Evolutionary conservation across 805 yeast species (phyloP), one percentile per base, ranked within the genome.

Genomic region (Wickerhamiella spandovensis): DNA sequence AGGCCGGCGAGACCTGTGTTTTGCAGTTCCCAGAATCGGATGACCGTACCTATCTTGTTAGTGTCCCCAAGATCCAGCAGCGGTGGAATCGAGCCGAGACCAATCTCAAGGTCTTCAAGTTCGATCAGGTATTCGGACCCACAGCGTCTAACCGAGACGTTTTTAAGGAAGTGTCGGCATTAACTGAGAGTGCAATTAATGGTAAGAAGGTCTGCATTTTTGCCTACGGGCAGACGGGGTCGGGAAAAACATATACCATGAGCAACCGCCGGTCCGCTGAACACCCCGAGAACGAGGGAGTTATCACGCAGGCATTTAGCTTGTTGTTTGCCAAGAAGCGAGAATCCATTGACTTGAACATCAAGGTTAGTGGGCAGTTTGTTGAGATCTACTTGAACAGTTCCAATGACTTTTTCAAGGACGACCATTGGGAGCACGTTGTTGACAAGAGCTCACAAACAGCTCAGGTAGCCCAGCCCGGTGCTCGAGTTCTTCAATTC

Each of bases 151-250:
- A 90, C 61, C 56, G 55, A 1, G 82, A 77, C 23, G 75, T 92
- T 0, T 92, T 88, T 65, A 82, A 78, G 28, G 98, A 90, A 60
- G 76, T 90, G 0, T 81, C 92, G 1, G 95, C 88, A 63, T 66
- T 90, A 21, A 79, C 90, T 1, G 95, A 87, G 63, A 86, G 76
- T 69, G 79, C 94, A 0, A 64, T 89, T 13, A 95, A 90, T 65
- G 98, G 98, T 0, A 80, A 73, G 60, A 87, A 87, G 58, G 95
- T 88, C 2, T 88, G 97, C 64, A 85, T 92, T 1, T 87, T 90
- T 69, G 95, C 97, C 0, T 90, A 92, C 64, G 98, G 98, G 1
- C 98, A 90, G 65, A 92, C 98, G 0, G 95, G 92, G 0, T 82
- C 97, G 0, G 98, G 98, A 2, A 90, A 90, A 63, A 90, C 97